A percentile compares a stretch with the other conserved stretches of the same genome.
Conservation (phyloP, 1,139 yeast genomes). For the Maudiozyma humilis region DNA sequence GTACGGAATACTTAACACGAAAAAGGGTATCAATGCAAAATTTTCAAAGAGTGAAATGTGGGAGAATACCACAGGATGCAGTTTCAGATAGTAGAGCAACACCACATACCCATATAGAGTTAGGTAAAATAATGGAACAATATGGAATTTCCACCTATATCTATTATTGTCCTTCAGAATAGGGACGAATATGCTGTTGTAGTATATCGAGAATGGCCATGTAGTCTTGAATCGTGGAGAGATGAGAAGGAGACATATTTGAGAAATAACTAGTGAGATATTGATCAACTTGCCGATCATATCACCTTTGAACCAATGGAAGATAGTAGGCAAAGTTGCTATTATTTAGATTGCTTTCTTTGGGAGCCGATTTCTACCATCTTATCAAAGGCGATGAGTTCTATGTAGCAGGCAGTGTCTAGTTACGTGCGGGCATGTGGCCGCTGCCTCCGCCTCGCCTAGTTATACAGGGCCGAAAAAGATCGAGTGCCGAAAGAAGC, state of each 20-base stretch:
- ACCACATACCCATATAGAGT: slow-evolving; percentile 20
- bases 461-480: no score
- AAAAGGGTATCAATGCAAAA: slow-evolving; percentile 16
- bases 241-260: slow-evolving; percentile 20
- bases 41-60: slow-evolving; percentile 17
- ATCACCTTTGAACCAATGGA: background rate
- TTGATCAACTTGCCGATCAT: no score
- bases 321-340: no score
- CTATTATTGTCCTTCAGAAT: slow-evolving; percentile 19
- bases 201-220: slow-evolving; percentile 22
- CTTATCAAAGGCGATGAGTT: no score
- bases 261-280: slow-evolving; percentile 8
- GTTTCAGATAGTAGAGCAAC: slow-evolving; percentile 13
- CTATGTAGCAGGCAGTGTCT: no score
- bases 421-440: no score
- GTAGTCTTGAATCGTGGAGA: slow-evolving; percentile 22
- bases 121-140: slow-evolving; percentile 25
- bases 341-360: no score
- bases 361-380: no score
- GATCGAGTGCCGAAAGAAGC: no score
- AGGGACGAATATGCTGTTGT: slow-evolving; percentile 21
- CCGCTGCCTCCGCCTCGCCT: no score
- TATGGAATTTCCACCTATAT: slow-evolving; percentile 24
- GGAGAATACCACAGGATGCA: slow-evolving; percentile 12
- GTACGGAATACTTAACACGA: slow-evolving; percentile 14